Conservation (phyloP, 352 stramenopile genomes). For the Peronospora belbahrii region DNA sequence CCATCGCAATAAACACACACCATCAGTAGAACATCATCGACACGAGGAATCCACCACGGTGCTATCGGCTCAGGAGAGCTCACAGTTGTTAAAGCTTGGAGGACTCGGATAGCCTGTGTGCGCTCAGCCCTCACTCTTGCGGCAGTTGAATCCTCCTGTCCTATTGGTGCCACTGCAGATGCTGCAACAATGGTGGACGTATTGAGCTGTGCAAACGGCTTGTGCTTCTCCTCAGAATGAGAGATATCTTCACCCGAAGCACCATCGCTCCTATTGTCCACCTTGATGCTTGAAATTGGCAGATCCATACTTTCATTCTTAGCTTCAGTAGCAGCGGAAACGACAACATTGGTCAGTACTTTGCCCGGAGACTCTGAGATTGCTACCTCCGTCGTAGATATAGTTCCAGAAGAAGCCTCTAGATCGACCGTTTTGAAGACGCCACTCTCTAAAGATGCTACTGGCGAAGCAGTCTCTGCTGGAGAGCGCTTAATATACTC, state of each 20-base stretch:
- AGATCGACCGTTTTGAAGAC: background rate
- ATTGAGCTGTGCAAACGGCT: background rate
- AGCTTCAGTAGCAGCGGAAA: background rate
- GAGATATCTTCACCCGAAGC: background rate
- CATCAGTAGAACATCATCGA: constrained; percentile 71
- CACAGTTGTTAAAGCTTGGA: constrained; percentile 37
- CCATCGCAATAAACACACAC: constrained; percentile 60
- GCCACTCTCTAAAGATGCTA: background rate
- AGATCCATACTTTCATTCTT: constrained; percentile 1
- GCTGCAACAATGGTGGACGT: background rate
- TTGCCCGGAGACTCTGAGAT: constrained; percentile 1
- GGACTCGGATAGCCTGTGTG: constrained; percentile 30
- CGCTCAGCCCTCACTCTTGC: constrained; percentile 18
- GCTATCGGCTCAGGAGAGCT: constrained; percentile 27
- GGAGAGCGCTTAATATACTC: background rate
- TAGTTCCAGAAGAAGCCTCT: constrained; percentile 1
- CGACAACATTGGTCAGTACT: background rate
- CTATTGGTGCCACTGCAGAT: background rate
- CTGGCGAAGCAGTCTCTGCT: background rate
- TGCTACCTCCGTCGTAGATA: background rate
- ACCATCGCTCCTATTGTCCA: background rate
- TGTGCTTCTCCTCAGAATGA: background rate
- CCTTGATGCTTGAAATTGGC: background rate
- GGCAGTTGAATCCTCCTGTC: background rate
- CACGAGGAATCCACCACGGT: constrained; percentile 69